phyloP scores from a whole-genome alignment of 805 yeast genomes.

The Candida vaughaniae region DNA sequence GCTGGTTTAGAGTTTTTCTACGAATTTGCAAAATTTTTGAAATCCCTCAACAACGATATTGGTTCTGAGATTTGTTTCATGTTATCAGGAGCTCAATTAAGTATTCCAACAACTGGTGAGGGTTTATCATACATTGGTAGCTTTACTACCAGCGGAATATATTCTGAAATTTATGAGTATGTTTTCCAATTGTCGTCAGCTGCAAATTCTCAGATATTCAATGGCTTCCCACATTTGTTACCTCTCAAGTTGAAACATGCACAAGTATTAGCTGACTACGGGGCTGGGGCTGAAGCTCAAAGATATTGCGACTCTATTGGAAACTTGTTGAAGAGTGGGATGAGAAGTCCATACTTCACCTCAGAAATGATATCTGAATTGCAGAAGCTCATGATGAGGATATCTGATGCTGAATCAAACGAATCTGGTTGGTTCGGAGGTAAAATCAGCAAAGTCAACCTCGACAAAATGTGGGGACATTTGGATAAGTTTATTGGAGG shows the following conservation, averaged over 20 bases:
- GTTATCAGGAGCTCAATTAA: conserved; percentile 43
- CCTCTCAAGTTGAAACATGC: conserved; percentile 69
- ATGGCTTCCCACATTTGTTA: conserved; percentile 53
- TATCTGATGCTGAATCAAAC: conserved; percentile 40
- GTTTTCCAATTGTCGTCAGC: conserved; percentile 26
- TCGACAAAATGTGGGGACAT: conserved; percentile 87
- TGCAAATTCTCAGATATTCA: conserved; percentile 29
- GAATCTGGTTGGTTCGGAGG: conserved; percentile 73
- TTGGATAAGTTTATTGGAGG: conserved; percentile 90
- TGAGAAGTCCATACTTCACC: conserved; percentile 28
- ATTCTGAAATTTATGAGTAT: conserved; percentile 73
- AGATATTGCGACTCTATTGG: conserved; percentile 56
- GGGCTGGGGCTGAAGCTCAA: conserved; percentile 56
- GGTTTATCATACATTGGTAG: conserved; percentile 27
- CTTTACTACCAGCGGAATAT: conserved; percentile 31
- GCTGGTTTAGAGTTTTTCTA: conserved; percentile 41
- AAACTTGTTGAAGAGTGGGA: conserved; percentile 21
- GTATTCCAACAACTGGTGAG: conserved; percentile 10
- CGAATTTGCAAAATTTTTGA: conserved; percentile 52
- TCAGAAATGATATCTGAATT: conserved; percentile 26
- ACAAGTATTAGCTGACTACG: conserved; percentile 64
- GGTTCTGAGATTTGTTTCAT: conserved; percentile 48
- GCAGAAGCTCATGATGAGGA: conserved; percentile 42
- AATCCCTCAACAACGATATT: conserved; percentile 20
- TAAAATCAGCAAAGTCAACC: conserved; percentile 53